Percentiles rank a stretch among this genome's conserved stretches.
Conservation (phyloP, 768 basidiomycete species). For the Porpolomopsis calyptriformis region DNA sequence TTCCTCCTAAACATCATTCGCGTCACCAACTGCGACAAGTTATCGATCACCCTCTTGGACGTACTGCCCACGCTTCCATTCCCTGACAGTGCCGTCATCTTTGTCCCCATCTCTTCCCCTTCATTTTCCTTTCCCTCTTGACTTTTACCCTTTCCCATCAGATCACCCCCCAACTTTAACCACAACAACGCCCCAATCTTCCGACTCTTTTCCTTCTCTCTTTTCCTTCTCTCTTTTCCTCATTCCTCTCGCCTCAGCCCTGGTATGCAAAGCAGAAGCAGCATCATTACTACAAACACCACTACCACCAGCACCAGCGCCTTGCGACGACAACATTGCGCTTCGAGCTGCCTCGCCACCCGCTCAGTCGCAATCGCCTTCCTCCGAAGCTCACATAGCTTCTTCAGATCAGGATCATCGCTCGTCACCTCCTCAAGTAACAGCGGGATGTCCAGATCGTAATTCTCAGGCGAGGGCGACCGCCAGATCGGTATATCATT, state of each 20-base stretch:
- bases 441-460: constrained; percentile 19
- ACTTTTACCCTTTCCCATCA: constrained; percentile 1
- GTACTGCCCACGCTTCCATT: constrained; percentile 4
- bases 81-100: neutral
- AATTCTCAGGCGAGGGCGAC: constrained; percentile 33
- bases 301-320: no score
- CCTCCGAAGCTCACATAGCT: constrained; percentile 31
- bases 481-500: constrained; percentile 28
- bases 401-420: constrained; percentile 31
- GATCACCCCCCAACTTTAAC: constrained; percentile 32
- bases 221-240: constrained; percentile 41
- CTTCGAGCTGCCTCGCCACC: constrained; percentile 21
- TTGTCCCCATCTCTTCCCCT: neutral
- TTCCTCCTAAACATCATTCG: constrained; percentile 13
- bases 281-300: no score
- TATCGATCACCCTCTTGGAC: constrained; percentile 9
- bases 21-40: constrained; percentile 12
- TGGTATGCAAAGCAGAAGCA: no score
- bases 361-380: constrained; percentile 25
- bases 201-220: constrained; percentile 41
- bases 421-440: constrained; percentile 19
- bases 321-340: constrained; percentile 23
- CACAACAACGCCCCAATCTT: constrained; percentile 48
- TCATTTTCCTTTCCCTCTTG: neutral
- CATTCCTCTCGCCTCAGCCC: constrained; percentile 32